Base-by-base conservation (phyloP, 2,329 filamentous ascomycete species). In the Colletotrichum sp. region DNA sequence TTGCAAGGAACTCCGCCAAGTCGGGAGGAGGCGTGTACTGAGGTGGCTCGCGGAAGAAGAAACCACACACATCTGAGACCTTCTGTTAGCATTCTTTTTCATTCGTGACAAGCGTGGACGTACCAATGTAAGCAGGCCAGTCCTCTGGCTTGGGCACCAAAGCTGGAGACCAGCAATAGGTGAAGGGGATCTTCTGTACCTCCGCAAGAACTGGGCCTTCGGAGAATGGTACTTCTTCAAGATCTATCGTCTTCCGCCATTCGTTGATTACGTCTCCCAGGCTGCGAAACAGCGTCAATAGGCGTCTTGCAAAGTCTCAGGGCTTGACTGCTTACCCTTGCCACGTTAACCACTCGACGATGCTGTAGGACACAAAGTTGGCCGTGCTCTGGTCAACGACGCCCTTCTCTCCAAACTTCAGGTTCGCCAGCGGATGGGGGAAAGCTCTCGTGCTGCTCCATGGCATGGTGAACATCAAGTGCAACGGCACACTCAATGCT, bases 301-400 rank as follows among this genome's bases (percentile, higher is more conserved):
- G n/a, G n/a, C n/a, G n/a, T n/a, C n/a, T n/a, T n/a, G n/a, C n/a
- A 24, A 0, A n/a, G n/a, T 7, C 3, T 24, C 9, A 3, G 0
- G 5, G 1, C 1, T 5, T 1, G 9, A 30, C 18, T 43, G 1
- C 78, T 73, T 74, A 80, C 79, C 94, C 94, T 83, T 95, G 93
- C 94, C 94, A 95, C 13, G 94, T 94, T 84, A 95, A 88, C 88
- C 94, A 92, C 74, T 95, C 94, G 2, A 95, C 92, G 55, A 95
- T 86, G 1, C 90, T 89, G 78, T 95, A 95, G 0, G 92, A 93
- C 12, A 95, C 88, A 78, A 92, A 94, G 78, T 95, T 95, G 2
- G 92, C 89, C 2, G 89, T 86, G 78, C 94, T 92, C 14, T 63
- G 4, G 90, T 91, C 76, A 62, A 71, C 77, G 16, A 73, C 74